Base-by-base conservation (phyloP, 2,329 filamentous ascomycete genomes). In the Penicillium nordicum region DNA sequence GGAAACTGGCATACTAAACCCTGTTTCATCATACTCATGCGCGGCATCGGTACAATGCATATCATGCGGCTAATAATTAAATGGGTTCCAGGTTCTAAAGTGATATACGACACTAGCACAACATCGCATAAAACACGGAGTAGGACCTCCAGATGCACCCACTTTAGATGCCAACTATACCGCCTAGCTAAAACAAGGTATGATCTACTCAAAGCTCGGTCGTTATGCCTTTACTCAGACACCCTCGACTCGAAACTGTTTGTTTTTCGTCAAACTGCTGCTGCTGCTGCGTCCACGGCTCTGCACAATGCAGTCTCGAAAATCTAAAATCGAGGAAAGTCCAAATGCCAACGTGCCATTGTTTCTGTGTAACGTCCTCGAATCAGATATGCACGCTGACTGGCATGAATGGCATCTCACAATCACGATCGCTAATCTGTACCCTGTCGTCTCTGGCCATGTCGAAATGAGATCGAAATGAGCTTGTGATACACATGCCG, bases 341-440 rank as follows among this genome's bases (percentile, higher is more conserved):
- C 1, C 36, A 32, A 29, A 32, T 23, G 11, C 36, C 27, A 9
- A 42, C 9, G 4, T 12, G 5, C 10, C 10, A n/a, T 34, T n/a
- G 36, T 21, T 18, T 21, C 8, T 16, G 30, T 50, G 37, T 41
- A 29, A 43, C 30, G 37, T 14, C 21, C 21, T 32, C 14, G n/a
- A 25, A 32, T 42, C 37, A 34, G 37, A 54, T 43, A 27, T 36
- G 45, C 16, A 23, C 1, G 43, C 36, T 42, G 51, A 37, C 29
- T 30, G 29, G 44, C 16, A 21, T 30, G 23, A 54, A 37, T 29
- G n/a, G n/a, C 21, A 54, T 49, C 36, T 43, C 51, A 36, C 23
- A 29, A 49, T 49, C 37, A 21, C 21, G 37, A 54, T 50, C 44
- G 37, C n/a, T 25, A 32, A 50, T 36, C 29, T 54, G 44, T 54